A percentile compares a stretch with the other conserved stretches of the same genome.
Evolutionary conservation across 352 stramenopile species (phyloP).

Genomic region (Phytophthora chlamydospora): DNA sequence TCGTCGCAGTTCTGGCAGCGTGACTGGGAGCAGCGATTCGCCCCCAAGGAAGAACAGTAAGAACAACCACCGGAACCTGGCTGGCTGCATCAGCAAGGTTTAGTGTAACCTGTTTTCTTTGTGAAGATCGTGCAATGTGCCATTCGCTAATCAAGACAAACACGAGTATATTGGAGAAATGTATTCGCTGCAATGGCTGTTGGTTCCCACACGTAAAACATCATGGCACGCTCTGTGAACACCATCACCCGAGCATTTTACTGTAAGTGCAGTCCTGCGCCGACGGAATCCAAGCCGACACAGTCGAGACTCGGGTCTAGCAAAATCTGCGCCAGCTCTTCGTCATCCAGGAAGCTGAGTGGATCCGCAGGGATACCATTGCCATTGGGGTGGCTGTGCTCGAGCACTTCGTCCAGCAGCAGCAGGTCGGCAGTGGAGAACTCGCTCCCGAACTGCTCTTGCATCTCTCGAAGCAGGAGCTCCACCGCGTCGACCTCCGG

Average conservation of each 20-base stretch:
- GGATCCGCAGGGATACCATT: not conserved
- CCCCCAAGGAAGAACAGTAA: constrained; percentile 18
- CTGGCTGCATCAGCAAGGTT: too few relatives aligned
- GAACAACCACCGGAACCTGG: too few relatives aligned
- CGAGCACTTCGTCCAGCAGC: constrained; percentile 12
- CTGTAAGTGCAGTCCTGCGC: too few relatives aligned
- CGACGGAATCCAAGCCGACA: too few relatives aligned
- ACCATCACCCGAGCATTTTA: too few relatives aligned
- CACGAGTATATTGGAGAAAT: too few relatives aligned
- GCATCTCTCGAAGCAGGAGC: constrained; percentile 1
- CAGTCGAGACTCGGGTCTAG: not conserved
- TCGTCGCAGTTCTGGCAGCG: constrained; percentile 76
- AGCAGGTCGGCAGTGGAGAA: not conserved
- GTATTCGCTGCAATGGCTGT: too few relatives aligned
- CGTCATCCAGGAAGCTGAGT: not conserved
- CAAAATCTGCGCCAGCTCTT: constrained; percentile 14
- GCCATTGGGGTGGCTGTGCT: constrained; percentile 5
- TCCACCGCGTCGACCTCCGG: not conserved
- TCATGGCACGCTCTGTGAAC: too few relatives aligned
- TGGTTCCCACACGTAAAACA: too few relatives aligned
- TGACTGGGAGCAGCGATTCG: constrained; percentile 65
- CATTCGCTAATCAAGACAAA: too few relatives aligned
- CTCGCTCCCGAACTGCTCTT: not conserved
- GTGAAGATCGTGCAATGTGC: too few relatives aligned
- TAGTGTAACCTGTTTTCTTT: too few relatives aligned